Conservation (phyloP, 192 early-diverging fungal genomes). For the Podila epicladia region DNA sequence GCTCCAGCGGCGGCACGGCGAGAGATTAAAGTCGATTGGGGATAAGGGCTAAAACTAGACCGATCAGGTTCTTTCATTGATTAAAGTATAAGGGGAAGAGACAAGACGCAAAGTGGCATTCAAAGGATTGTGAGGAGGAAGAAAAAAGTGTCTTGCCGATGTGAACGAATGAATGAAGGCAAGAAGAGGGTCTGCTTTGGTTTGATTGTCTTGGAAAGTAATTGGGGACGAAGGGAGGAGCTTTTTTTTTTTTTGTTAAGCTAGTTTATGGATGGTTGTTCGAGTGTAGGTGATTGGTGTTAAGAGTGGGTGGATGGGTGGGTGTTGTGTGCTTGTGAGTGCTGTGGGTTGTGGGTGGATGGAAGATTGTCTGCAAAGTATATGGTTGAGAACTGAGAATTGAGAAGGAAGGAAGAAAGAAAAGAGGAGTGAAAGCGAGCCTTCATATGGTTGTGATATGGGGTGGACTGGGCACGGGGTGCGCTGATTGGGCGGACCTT, state of each 20-base stretch:
- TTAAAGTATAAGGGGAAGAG: background rate
- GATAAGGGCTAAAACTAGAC: conserved; percentile 1
- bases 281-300: no score
- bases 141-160: background rate
- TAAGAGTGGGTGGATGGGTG: no score
- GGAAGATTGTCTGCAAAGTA: no score
- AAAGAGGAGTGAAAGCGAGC: background rate
- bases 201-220: no score
- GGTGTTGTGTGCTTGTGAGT: no score
- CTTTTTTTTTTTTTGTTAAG: no score
- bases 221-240: no score
- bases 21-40: conserved; percentile 7
- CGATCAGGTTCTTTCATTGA: conserved; percentile 34
- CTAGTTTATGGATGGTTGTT: no score
- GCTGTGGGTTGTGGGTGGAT: no score
- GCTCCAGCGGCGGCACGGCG: conserved; percentile 14
- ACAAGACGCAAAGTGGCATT: conserved; percentile 3
- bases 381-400: background rate
- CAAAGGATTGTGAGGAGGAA: background rate
- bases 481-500: background rate
- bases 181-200: no score
- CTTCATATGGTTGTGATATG: background rate
- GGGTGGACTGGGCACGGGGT: background rate
- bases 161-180: no score
- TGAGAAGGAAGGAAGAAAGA: background rate